Conservation (phyloP, 139 green algal species). For the Chlorella sorokiniana region DNA sequence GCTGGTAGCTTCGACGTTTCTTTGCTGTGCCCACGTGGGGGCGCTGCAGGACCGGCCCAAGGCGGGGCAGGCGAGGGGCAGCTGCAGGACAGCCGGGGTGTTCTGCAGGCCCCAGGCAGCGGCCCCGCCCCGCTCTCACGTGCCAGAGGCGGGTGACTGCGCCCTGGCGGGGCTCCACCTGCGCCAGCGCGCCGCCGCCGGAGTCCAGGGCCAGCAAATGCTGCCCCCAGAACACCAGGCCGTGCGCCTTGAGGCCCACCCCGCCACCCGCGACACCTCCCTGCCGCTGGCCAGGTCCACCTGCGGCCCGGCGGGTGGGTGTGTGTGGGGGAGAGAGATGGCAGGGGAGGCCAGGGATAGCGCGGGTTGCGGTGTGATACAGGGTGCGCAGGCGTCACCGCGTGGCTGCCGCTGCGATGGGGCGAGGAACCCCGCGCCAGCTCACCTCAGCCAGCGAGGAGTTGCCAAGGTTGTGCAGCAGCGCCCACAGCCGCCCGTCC, state of each 20-base stretch:
- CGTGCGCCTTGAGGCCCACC: slow-evolving; percentile 69
- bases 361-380: neutral
- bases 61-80: no score
- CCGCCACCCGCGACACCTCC: slow-evolving; percentile 29
- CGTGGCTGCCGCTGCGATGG: neutral
- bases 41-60: no score
- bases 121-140: neutral
- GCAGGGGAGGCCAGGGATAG: neutral
- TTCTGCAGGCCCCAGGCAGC: no score
- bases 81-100: no score
- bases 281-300: slow-evolving; percentile 47
- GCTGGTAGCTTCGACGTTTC: neutral
- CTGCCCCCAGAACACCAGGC: slow-evolving; percentile 55
- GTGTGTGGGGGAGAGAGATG: neutral
- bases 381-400: neutral
- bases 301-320: slow-evolving; percentile 28
- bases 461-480: slow-evolving; percentile 80
- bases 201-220: slow-evolving; percentile 69
- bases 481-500: slow-evolving; percentile 59
- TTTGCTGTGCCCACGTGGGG: no score
- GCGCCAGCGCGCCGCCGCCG: slow-evolving; percentile 48
- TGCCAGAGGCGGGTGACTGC: slow-evolving; percentile 33
- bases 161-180: slow-evolving; percentile 33
- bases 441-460: slow-evolving; percentile 1
- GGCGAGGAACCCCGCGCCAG: slow-evolving; percentile 44